These are phyloP conservation scores for Euphrasia arctica DNA, from an alignment of 305 asterid species.

Conservation along the genomic window DNA sequence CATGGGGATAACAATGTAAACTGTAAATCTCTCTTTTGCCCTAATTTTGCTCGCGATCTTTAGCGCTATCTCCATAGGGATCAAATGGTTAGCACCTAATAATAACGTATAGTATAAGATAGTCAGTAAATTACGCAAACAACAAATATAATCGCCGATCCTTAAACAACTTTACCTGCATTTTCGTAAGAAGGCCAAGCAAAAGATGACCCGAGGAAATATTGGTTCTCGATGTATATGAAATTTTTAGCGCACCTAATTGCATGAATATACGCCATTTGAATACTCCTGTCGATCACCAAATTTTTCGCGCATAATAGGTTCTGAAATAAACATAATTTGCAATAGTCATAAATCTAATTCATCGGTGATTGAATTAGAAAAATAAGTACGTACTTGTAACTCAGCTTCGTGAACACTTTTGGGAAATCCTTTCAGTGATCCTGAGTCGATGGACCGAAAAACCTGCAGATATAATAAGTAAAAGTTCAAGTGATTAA, in stretches of 20 bases:
- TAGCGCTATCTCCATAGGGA: slow-evolving; percentile 92
- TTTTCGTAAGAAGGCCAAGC: slow-evolving; percentile 80
- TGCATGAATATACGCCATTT: slow-evolving; percentile 85
- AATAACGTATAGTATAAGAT: slow-evolving; percentile 13
- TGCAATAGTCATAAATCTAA: not conserved
- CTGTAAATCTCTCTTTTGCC: slow-evolving; percentile 78
- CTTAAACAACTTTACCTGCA: slow-evolving; percentile 47
- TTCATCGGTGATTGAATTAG: slow-evolving; percentile 18
- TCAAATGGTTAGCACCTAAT: slow-evolving; percentile 88
- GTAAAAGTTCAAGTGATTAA: slow-evolving; percentile 14
- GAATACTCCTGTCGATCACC: slow-evolving; percentile 85
- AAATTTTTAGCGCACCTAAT: slow-evolving; percentile 87
- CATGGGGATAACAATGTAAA: slow-evolving; percentile 85
- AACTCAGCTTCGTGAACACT: slow-evolving; percentile 46
- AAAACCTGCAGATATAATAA: slow-evolving; percentile 51
- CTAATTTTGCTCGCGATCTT: slow-evolving; percentile 83
- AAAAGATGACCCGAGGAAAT: slow-evolving; percentile 88
- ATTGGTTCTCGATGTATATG: slow-evolving; percentile 92
- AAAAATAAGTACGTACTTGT: slow-evolving; percentile 42
- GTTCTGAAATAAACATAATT: slow-evolving; percentile 50
- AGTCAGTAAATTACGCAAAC: not conserved
- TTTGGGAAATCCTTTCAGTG: slow-evolving; percentile 87
- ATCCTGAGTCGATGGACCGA: slow-evolving; percentile 94
- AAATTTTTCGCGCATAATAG: slow-evolving; percentile 72
- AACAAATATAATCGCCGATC: not conserved